Evolutionary conservation across 495 filamentous ascomycete species (phyloP).

Genomic region (Penicillium silybi): DNA sequence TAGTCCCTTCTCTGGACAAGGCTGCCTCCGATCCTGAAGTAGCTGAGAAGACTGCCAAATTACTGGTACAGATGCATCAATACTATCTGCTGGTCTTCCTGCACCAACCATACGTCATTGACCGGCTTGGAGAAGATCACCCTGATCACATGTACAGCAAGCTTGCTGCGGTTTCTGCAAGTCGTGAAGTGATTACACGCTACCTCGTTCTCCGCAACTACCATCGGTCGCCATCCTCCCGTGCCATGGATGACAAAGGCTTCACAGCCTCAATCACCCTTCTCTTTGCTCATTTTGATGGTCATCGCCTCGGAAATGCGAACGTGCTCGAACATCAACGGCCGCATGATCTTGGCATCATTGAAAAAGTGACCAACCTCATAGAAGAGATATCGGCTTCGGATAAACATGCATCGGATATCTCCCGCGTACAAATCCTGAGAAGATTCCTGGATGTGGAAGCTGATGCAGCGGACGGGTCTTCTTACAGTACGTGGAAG

Average conservation of each 20-base stretch:
- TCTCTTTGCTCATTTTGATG: conserved; percentile 41
- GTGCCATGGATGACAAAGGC: conserved; percentile 47
- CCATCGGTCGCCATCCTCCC: conserved; percentile 38
- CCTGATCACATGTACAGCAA: conserved; percentile 35
- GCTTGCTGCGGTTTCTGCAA: conserved; percentile 38
- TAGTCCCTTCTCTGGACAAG: conserved; percentile 9
- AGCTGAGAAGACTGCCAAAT: conserved; percentile 19
- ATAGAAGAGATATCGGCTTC: conserved; percentile 35
- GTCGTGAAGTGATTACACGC: conserved; percentile 39
- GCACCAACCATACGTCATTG: conserved; percentile 51
- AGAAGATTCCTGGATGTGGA: conserved; percentile 7
- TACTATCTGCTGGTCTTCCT: conserved; percentile 41
- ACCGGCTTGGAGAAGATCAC: conserved; percentile 20
- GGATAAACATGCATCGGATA: conserved; percentile 23
- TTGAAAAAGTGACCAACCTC: conserved; percentile 26
- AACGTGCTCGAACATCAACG: conserved; percentile 30
- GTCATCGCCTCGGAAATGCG: conserved; percentile 20
- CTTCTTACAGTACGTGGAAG: not conserved
- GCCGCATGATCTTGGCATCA: conserved; percentile 23
- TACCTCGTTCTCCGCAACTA: conserved; percentile 36
- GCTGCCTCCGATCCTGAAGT: conserved; percentile 7
- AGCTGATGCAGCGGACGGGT: conserved; percentile 13
- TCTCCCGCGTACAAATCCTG: not conserved
- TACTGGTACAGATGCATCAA: conserved; percentile 45
- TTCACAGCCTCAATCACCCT: conserved; percentile 44